phyloP scores from a whole-genome alignment of 1,284 basidiomycete species.

The Marasmius oreades region DNA sequence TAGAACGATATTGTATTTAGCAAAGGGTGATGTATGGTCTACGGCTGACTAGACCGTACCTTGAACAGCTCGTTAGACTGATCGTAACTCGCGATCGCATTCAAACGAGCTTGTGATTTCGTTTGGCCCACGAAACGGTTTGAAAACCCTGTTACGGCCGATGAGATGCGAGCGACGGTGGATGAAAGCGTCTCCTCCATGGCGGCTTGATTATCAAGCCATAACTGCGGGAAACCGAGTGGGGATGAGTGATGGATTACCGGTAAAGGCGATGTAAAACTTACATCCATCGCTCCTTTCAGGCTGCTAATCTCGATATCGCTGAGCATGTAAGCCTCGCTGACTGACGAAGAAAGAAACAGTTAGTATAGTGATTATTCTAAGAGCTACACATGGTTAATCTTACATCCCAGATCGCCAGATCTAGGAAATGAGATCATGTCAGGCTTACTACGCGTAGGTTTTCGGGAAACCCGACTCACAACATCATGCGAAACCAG shows the following conservation, averaged over 20 bases:
- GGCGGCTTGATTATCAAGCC: slow-evolving; percentile 77
- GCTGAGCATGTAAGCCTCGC: slow-evolving; percentile 86
- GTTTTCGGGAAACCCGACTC: too few relatives aligned
- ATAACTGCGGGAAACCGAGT: slow-evolving; percentile 46
- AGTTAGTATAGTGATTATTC: slow-evolving; percentile 10
- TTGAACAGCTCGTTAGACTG: slow-evolving; percentile 82
- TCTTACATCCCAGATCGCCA: slow-evolving; percentile 72
- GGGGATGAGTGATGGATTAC: slow-evolving; percentile 8
- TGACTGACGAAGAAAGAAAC: slow-evolving; percentile 49
- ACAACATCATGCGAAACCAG: slow-evolving; percentile 76
- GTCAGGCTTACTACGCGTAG: slow-evolving; percentile 12
- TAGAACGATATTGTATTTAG: slow-evolving; percentile 27
- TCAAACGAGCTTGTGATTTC: slow-evolving; percentile 71
- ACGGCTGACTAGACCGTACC: slow-evolving; percentile 31
- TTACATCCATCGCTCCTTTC: slow-evolving; percentile 73
- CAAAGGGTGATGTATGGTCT: slow-evolving; percentile 4
- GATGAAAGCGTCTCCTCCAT: slow-evolving; percentile 65
- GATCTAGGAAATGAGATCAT: slow-evolving; percentile 37
- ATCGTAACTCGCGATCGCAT: slow-evolving; percentile 88
- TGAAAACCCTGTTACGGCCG: slow-evolving; percentile 67
- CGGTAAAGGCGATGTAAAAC: slow-evolving; percentile 26
- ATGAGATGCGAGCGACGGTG: slow-evolving; percentile 60
- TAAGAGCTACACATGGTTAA: slow-evolving; percentile 3
- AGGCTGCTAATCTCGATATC: slow-evolving; percentile 75
- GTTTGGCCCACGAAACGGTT: slow-evolving; percentile 84